Percentiles rank a stretch among this genome's conserved stretches.
Evolutionary conservation across 1,284 basidiomycete species (phyloP).

Genomic region (Exobasidium cylindrosporum): DNA sequence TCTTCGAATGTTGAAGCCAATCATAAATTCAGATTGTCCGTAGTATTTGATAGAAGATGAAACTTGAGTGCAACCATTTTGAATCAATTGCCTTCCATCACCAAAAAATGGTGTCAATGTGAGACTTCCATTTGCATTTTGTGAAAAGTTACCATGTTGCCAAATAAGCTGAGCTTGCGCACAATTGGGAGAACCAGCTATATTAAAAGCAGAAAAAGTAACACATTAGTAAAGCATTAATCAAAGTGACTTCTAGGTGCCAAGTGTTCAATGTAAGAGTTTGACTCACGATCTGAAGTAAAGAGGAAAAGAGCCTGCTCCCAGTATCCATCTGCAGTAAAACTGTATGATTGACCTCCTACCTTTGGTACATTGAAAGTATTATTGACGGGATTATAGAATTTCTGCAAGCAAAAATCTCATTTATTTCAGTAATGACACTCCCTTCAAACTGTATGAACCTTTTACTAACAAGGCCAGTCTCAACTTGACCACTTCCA

Average conservation of each 20-base stretch:
- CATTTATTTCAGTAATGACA: too few relatives aligned
- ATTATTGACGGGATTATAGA: constrained; percentile 48
- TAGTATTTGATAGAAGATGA: constrained; percentile 25
- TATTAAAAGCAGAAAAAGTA: not conserved
- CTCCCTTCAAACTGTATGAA: too few relatives aligned
- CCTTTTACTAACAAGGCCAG: constrained; percentile 17
- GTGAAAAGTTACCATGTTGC: constrained; percentile 46
- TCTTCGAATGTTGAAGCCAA: constrained; percentile 24
- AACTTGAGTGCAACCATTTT: constrained; percentile 24
- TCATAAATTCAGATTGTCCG: constrained; percentile 21
- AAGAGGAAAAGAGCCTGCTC: constrained; percentile 51
- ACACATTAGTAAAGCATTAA: not conserved
- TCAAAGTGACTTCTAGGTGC: not conserved
- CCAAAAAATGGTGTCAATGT: constrained; percentile 28
- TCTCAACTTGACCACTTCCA: constrained; percentile 13
- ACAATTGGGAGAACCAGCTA: constrained; percentile 40
- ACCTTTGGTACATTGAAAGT: constrained; percentile 45
- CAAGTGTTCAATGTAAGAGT: not conserved
- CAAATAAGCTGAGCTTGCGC: constrained; percentile 46
- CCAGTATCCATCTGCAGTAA: constrained; percentile 52
- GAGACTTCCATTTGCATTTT: constrained; percentile 35
- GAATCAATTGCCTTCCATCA: constrained; percentile 32
- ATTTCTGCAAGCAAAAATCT: constrained; percentile 31
- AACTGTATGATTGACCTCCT: constrained; percentile 50
- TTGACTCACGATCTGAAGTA: constrained; percentile 36